These are phyloP conservation scores for Psilocybe tampanensis DNA, from an alignment of 768 basidiomycete species.

Conservation along the genomic window DNA sequence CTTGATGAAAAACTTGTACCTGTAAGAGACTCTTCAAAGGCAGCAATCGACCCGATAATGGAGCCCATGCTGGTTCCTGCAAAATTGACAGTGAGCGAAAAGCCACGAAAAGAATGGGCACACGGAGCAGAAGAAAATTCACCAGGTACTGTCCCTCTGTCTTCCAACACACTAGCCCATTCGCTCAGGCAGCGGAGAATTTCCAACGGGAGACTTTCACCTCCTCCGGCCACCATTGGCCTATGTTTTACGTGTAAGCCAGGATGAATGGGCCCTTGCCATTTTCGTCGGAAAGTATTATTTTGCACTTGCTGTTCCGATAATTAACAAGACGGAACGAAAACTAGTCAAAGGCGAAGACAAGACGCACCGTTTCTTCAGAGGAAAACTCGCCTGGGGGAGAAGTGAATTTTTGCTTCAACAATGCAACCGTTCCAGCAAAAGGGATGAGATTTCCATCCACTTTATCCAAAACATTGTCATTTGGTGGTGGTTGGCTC, in stretches of 20 bases:
- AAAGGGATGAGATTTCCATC: constrained; percentile 44
- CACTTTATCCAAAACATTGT: constrained; percentile 30
- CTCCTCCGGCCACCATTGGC: constrained; percentile 38
- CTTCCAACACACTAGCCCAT: constrained; percentile 61
- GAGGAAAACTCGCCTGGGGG: not conserved
- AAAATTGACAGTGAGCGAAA: not conserved
- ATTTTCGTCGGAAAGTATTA: constrained; percentile 22
- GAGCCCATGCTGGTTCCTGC: constrained; percentile 51
- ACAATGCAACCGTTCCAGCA: constrained; percentile 17
- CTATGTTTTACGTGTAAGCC: constrained; percentile 34
- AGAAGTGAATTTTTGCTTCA: not conserved
- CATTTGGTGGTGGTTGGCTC: constrained; percentile 23
- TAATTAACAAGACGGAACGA: not conserved
- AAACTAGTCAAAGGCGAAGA: not conserved
- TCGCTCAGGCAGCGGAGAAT: constrained; percentile 56
- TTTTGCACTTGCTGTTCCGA: not conserved
- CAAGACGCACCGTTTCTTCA: no score
- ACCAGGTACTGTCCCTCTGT: constrained; percentile 61
- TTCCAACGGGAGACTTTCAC: constrained; percentile 62
- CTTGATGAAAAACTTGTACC: constrained; percentile 31
- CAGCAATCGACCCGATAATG: constrained; percentile 49
- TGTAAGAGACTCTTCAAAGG: constrained; percentile 55
- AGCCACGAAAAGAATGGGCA: no score
- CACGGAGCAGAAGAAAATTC: constrained; percentile 1
- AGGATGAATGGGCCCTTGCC: constrained; percentile 40